Evolutionary conservation across 148 eudicot species (phyloP).

Genomic region (Pouteria glomerata): DNA sequence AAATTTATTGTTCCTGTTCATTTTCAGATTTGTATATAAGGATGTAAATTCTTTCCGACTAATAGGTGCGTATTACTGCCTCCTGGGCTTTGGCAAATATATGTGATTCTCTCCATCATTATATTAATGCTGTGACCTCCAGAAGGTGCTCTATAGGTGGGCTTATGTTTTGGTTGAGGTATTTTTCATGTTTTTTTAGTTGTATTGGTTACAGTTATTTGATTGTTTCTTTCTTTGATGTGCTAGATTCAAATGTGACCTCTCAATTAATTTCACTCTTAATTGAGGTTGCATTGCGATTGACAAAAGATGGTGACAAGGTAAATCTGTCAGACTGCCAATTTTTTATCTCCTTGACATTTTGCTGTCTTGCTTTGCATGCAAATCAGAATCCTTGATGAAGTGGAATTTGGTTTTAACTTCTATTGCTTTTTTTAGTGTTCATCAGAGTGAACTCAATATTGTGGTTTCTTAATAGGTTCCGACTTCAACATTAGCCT

Average conservation of each 20-base stretch:
- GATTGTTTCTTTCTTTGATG: not conserved
- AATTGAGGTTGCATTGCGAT: slow-evolving; percentile 58
- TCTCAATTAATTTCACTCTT: slow-evolving; percentile 32
- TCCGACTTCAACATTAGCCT: not conserved
- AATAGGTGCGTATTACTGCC: slow-evolving; percentile 86
- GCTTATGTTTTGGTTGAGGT: slow-evolving; percentile 9
- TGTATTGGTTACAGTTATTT: not conserved
- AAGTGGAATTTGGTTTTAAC: not conserved
- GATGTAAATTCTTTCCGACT: not conserved
- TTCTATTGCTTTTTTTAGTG: not conserved
- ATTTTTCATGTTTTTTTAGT: not conserved
- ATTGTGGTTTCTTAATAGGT: not conserved
- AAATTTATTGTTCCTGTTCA: not conserved
- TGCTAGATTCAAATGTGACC: slow-evolving; percentile 40
- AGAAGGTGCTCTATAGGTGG: slow-evolving; percentile 36
- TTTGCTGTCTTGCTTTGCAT: not conserved
- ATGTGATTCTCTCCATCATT: slow-evolving; percentile 76
- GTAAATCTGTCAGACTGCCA: slow-evolving; percentile 28
- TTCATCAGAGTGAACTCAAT: not conserved
- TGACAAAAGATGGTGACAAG: slow-evolving; percentile 90
- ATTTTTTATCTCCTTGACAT: not conserved
- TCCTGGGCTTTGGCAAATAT: slow-evolving; percentile 98
- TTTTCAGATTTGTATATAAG: not conserved
- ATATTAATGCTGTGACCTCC: slow-evolving; percentile 29
- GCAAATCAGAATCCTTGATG: slow-evolving; percentile 3